Evolutionary conservation across 208 protist species (phyloP).

Genomic region (Acanthamoeba royreba): DNA sequence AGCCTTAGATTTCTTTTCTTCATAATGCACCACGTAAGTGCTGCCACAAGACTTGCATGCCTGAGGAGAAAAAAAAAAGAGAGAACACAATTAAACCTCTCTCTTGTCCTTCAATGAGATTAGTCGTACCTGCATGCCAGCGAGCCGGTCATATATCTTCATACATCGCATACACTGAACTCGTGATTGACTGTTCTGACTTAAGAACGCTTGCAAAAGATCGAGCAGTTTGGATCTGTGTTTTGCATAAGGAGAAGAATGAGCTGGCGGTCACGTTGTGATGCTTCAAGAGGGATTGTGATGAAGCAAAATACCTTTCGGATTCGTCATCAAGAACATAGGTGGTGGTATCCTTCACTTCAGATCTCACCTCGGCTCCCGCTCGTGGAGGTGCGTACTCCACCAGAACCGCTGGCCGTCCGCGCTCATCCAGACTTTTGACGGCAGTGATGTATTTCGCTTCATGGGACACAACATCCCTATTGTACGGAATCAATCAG

Average conservation of each 20-base stretch:
- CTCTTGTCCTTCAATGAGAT: too few relatives aligned
- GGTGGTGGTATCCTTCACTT: background rate
- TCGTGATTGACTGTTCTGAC: background rate
- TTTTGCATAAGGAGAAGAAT: background rate
- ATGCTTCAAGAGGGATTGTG: background rate
- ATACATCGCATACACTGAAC: constrained; percentile 31
- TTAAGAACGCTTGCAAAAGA: background rate
- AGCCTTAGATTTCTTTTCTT: background rate
- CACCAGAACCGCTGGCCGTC: background rate
- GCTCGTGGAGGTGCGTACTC: background rate
- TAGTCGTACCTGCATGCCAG: background rate
- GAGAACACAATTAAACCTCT: too few relatives aligned
- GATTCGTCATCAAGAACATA: background rate
- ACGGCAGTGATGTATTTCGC: background rate
- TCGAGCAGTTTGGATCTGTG: background rate
- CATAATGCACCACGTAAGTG: background rate
- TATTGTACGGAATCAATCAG: background rate
- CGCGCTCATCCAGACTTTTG: background rate
- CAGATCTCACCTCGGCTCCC: background rate
- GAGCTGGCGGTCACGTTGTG: background rate
- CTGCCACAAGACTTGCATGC: background rate
- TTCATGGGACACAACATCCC: background rate
- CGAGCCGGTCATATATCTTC: background rate
- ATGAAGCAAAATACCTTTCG: background rate
- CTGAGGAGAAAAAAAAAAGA: too few relatives aligned